Evolutionary conservation across 73 alveolate genomes (phyloP).

Genomic region (Paramecium primaurelia): DNA sequence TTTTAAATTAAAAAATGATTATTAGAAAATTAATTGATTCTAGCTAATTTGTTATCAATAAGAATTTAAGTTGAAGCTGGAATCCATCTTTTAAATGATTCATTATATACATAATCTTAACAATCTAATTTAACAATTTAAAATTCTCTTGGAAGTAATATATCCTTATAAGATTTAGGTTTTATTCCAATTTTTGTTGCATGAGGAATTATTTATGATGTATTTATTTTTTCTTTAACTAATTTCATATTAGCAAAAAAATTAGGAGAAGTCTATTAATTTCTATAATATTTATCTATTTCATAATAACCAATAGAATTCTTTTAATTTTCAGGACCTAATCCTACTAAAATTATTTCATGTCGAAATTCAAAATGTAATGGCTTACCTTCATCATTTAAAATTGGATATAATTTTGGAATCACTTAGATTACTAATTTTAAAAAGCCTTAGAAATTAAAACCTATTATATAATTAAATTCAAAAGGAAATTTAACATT

Average conservation of each 20-base stretch:
- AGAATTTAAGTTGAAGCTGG: neutral
- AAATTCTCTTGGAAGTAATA: neutral
- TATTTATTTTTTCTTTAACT: neutral
- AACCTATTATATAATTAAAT: neutral
- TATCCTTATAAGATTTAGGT: neutral
- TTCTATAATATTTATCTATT: neutral
- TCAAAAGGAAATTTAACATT: neutral
- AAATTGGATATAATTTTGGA: neutral
- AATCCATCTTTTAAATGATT: neutral
- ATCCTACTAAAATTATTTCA: neutral
- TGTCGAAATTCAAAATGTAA: neutral
- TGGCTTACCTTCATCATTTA: neutral
- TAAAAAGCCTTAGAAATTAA: neutral
- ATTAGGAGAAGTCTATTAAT: neutral
- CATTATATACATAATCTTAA: neutral
- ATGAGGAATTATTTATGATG: neutral
- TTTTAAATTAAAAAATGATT: constrained; percentile 16
- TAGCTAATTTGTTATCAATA: neutral
- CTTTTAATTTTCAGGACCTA: neutral
- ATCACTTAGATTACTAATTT: neutral
- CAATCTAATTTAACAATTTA: neutral
- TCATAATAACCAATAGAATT: neutral
- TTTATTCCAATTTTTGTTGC: neutral
- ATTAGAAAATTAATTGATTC: neutral
- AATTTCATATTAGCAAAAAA: neutral